Evolutionary conservation across 2,329 filamentous ascomycete genomes (phyloP).

Genomic region (Arthrobotrys pseudoclavata): DNA sequence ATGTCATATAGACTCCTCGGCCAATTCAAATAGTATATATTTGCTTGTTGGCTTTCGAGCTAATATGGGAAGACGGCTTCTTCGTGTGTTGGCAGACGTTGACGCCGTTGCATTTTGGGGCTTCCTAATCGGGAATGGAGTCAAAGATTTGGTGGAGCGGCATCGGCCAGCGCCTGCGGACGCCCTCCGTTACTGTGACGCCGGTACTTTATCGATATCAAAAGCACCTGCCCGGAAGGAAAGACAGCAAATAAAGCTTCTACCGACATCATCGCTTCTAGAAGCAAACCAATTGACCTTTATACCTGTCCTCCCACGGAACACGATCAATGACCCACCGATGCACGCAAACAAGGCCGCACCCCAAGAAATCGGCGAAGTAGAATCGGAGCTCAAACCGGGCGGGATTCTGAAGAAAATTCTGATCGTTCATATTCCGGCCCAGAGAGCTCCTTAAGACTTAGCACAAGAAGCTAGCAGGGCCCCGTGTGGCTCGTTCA

Average conservation of each 20-base stretch:
- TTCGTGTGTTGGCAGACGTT: conserved; percentile 34
- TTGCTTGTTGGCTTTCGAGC: no score
- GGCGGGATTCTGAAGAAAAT: conserved; percentile 46
- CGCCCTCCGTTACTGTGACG: conserved; percentile 5
- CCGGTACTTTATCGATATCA: conserved; percentile 25
- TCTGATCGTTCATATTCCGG: conserved; percentile 41
- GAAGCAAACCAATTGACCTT: conserved; percentile 18
- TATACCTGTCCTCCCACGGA: not conserved
- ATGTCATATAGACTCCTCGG: no score
- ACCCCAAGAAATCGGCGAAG: conserved; percentile 33
- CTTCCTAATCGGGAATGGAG: conserved; percentile 17
- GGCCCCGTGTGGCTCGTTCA: conserved; percentile 6
- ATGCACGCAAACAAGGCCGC: not conserved
- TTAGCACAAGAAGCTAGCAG: conserved; percentile 20
- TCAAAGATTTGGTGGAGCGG: conserved; percentile 16
- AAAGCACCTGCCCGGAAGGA: not conserved
- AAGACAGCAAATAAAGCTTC: not conserved
- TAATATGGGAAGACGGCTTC: no score
- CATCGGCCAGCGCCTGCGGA: conserved; percentile 30
- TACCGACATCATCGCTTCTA: conserved; percentile 11
- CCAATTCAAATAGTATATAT: no score
- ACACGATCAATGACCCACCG: not conserved
- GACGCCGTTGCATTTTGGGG: conserved; percentile 1
- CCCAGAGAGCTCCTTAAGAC: conserved; percentile 42
- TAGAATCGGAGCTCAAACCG: conserved; percentile 37